These are phyloP conservation scores for Phalaenopsis equestris DNA, from an alignment of 106 monocot species.

Conservation along the genomic window DNA sequence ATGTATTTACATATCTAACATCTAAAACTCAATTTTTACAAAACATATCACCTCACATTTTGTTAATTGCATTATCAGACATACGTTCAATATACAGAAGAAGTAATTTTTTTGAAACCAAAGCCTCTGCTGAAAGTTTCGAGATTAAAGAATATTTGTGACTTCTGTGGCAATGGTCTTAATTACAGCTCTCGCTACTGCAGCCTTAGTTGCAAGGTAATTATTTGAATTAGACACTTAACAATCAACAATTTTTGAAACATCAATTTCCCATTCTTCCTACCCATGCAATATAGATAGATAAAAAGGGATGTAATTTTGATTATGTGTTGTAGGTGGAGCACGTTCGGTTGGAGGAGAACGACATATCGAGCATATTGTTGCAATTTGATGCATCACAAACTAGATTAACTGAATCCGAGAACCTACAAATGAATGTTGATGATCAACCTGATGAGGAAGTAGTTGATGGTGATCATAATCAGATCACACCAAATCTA, in stretches of 20 bases:
- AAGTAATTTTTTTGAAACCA: conserved; percentile 62
- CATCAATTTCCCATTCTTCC: too few relatives aligned
- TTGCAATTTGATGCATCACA: conserved; percentile 53
- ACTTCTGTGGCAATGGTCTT: conserved; percentile 54
- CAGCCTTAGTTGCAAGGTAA: conserved; percentile 58
- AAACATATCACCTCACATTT: too few relatives aligned
- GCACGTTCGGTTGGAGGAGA: conserved; percentile 71
- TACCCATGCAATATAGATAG: too few relatives aligned
- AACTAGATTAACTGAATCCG: conserved; percentile 36
- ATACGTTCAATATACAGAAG: conserved; percentile 60
- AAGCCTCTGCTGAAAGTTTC: conserved; percentile 53
- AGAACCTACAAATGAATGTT: conserved; percentile 30
- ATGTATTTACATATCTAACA: too few relatives aligned
- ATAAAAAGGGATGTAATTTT: background rate
- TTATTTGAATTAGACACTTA: background rate
- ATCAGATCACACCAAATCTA: too few relatives aligned
- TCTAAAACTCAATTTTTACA: too few relatives aligned
- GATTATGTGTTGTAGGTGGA: conserved; percentile 42
- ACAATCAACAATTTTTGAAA: too few relatives aligned
- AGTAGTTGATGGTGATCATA: conserved; percentile 11
- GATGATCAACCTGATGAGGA: conserved; percentile 26
- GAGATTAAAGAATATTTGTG: conserved; percentile 46
- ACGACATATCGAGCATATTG: conserved; percentile 68
- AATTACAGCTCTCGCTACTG: conserved; percentile 61
- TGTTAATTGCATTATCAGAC: conserved; percentile 18